phyloP scores from a whole-genome alignment of 2,329 filamentous ascomycete genomes.

The Metarhizium brunneum region DNA sequence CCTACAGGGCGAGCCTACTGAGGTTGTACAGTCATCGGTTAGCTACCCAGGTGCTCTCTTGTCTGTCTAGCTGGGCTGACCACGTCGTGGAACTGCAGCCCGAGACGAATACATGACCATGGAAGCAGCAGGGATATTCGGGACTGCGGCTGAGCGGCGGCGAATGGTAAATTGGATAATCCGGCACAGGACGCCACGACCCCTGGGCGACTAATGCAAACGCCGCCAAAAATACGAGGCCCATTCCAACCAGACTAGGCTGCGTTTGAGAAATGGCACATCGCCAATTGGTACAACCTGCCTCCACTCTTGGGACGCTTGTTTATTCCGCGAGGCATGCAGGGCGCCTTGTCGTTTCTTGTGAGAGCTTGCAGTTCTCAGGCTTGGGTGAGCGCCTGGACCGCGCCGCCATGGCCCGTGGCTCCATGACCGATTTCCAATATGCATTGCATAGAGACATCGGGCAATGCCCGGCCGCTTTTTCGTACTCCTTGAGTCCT shows the following conservation, averaged over 20 bases:
- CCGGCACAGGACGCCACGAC: not conserved
- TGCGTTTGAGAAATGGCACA: not conserved
- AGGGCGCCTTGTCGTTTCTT: not conserved
- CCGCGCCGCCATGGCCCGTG: not conserved
- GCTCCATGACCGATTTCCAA: not conserved
- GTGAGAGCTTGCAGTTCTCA: not conserved
- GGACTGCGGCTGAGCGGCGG: constrained; percentile 4
- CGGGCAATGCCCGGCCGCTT: not conserved
- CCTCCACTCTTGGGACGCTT: constrained; percentile 1
- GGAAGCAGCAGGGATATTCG: not conserved
- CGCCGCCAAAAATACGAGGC: constrained; percentile 10
- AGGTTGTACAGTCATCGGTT: no score
- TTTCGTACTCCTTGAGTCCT: not conserved
- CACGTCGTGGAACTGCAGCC: not conserved
- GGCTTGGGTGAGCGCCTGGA: not conserved
- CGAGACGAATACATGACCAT: not conserved
- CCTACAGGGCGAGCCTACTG: not conserved
- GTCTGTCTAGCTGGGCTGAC: not conserved
- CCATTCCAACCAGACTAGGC: not conserved
- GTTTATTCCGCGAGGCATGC: not conserved
- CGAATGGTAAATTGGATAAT: not conserved
- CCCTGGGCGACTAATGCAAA: constrained; percentile 3
- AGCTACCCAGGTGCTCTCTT: no score
- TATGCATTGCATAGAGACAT: not conserved
- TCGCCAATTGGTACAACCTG: not conserved